Evolutionary conservation across 148 eudicot genomes (phyloP), one percentile per base, ranked within the genome.

Genomic region (Heliosperma pusillum): DNA sequence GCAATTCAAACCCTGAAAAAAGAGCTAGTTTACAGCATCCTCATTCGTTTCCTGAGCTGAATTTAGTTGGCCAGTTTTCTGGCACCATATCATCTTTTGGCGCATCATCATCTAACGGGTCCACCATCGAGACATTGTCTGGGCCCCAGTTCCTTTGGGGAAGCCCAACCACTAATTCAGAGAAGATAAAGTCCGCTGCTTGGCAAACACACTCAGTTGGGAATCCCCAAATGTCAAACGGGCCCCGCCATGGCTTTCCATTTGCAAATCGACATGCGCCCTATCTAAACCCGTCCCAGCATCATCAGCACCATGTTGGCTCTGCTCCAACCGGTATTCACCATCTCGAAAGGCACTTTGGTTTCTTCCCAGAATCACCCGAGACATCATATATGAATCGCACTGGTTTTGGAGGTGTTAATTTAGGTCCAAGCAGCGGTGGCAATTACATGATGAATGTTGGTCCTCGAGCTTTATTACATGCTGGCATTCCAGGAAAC

Each of bases 131-230:
- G 73, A 91, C 90, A 71, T 68, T 91, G 56, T 89, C 97, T 59
- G 93, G 93, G 57, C 87, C 97, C 64, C 93, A 91, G 60, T 91
- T 91, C 78, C 93, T 91, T 25, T 91, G 97, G 97, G 92, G 93
- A 78, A 87, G 92, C 78, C 86, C 93, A 47, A 77, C 65, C 2
- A 71, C 83, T 19, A 69, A 79, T 71, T 70, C 87, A 17, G 89
- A 91, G 45, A 81, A 76, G 24, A 73, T 83, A 64, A 87, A 82
- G 73, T 60, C 84, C 21, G 57, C 83, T 77, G 66, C 82, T 53
- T 85, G 83, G 90, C 77, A 69, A 29, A 71, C 77, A 53, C 81
- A 77, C 58, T 74, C 89, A 0, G 80, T 80, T 44, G 88, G 77
- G 9, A 85, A 77, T 57, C 82, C 87, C 4, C 70, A 87, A 53